A percentile compares a stretch with the other conserved stretches of the same genome.
phyloP scores from a whole-genome alignment of 805 yeast genomes.

The Candida khao-thaluensis region DNA sequence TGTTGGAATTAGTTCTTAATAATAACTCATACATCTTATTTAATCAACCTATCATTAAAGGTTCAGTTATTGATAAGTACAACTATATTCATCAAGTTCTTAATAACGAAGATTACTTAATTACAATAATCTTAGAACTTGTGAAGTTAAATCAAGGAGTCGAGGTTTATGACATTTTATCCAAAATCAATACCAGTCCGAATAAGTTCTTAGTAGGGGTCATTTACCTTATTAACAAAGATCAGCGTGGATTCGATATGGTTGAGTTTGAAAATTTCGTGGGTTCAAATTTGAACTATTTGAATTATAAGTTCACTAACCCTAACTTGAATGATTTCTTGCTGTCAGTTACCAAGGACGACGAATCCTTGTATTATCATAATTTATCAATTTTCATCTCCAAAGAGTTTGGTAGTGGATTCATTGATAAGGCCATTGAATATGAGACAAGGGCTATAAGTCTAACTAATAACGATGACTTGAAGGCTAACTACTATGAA shows the following conservation, averaged over 20 bases:
- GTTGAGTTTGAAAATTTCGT: conserved; percentile 12
- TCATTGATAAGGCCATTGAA: conserved; percentile 10
- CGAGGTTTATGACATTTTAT: conserved; percentile 42
- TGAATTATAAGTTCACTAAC: conserved; percentile 1
- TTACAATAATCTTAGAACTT: conserved; percentile 32
- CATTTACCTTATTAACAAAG: conserved; percentile 29
- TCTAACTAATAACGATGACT: conserved; percentile 2
- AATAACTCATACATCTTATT: conserved; percentile 2
- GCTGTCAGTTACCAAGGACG: not conserved
- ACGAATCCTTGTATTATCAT: conserved; percentile 13
- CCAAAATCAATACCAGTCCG: conserved; percentile 35
- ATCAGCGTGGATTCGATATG: conserved; percentile 10
- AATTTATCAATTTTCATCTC: conserved; percentile 11
- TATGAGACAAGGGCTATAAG: conserved; percentile 14
- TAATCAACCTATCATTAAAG: conserved; percentile 10
- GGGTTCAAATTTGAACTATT: conserved; percentile 2
- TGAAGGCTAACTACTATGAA: conserved; percentile 9
- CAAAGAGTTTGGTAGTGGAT: conserved; percentile 5
- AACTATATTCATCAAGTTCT: conserved; percentile 10
- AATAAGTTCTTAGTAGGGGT: conserved; percentile 33
- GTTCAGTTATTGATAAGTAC: conserved; percentile 11
- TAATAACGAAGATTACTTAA: conserved; percentile 31
- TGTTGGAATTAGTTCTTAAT: conserved; percentile 11
- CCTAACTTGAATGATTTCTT: conserved; percentile 9
- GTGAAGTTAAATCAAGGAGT: conserved; percentile 35